These are phyloP conservation scores for Eustoma russellianum DNA, from an alignment of 257 asterid genomes.

Conservation along the genomic window DNA sequence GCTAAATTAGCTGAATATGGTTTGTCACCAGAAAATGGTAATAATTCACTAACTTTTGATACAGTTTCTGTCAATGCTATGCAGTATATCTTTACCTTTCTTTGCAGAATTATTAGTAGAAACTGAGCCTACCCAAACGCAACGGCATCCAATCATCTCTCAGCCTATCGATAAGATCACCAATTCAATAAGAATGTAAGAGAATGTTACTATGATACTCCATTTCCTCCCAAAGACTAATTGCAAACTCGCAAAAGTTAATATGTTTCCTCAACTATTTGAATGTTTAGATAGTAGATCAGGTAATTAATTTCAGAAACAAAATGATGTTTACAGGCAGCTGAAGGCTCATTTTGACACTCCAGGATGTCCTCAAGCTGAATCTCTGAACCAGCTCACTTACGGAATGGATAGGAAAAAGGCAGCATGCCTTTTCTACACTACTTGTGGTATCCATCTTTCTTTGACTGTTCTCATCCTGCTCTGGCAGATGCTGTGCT, in stretches of 20 bases:
- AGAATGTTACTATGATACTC: neutral
- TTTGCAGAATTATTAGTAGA: conserved; percentile 66
- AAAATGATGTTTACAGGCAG: conserved; percentile 44
- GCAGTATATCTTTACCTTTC: neutral
- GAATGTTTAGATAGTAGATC: neutral
- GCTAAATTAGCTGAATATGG: conserved; percentile 30
- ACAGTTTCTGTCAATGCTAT: neutral
- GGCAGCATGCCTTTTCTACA: conserved; percentile 84
- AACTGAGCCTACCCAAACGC: conserved; percentile 91
- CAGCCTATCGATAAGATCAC: conserved; percentile 66
- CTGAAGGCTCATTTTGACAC: conserved; percentile 85
- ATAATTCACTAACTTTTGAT: neutral
- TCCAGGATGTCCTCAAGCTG: conserved; percentile 50
- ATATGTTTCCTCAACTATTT: neutral
- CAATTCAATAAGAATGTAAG: conserved; percentile 58
- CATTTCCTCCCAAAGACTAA: no score
- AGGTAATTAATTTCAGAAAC: neutral
- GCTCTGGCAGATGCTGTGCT: neutral
- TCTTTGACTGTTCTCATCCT: neutral
- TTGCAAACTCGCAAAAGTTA: no score
- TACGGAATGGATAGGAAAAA: conserved; percentile 52
- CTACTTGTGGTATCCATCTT: conserved; percentile 54
- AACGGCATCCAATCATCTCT: conserved; percentile 23
- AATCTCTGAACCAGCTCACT: conserved; percentile 62
- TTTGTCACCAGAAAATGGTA: conserved; percentile 41